Conservation (phyloP, 2,329 filamentous ascomycete species). For the Apiospora sp. region DNA sequence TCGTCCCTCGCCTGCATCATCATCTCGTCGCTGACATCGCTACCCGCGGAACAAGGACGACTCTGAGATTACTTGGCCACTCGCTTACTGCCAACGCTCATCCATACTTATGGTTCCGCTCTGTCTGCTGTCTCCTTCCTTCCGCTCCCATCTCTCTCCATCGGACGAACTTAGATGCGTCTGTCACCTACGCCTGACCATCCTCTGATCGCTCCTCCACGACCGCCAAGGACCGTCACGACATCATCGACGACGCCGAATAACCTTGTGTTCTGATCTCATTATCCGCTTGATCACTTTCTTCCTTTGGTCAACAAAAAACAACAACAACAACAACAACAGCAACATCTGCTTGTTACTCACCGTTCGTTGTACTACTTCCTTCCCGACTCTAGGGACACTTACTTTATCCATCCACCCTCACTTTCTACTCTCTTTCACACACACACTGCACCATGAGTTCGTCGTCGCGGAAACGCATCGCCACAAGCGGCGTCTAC, state of each 20-base stretch:
- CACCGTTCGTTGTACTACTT: not conserved
- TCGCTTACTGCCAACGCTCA: not conserved
- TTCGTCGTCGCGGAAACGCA: constrained; percentile 54
- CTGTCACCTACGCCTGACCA: not conserved
- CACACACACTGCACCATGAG: constrained; percentile 44
- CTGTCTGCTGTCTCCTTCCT: no score
- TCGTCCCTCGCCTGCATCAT: not conserved
- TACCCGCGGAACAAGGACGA: not conserved
- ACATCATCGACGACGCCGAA: not conserved
- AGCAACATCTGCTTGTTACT: not conserved
- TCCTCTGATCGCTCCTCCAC: not conserved
- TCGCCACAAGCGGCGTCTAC: constrained; percentile 59
- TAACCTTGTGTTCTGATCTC: not conserved
- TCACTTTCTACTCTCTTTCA: constrained; percentile 16
- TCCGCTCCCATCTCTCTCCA: no score
- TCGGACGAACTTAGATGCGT: not conserved
- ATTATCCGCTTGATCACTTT: not conserved
- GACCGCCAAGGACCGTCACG: not conserved
- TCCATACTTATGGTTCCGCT: constrained; percentile 10
- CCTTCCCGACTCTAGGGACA: no score
- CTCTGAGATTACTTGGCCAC: not conserved
- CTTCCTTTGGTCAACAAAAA: not conserved
- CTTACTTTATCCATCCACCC: constrained; percentile 20
- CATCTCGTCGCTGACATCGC: not conserved
- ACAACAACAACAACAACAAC: not conserved